phyloP scores from a whole-genome alignment of 2,329 filamentous ascomycete species.

The Zalaria obscura region DNA sequence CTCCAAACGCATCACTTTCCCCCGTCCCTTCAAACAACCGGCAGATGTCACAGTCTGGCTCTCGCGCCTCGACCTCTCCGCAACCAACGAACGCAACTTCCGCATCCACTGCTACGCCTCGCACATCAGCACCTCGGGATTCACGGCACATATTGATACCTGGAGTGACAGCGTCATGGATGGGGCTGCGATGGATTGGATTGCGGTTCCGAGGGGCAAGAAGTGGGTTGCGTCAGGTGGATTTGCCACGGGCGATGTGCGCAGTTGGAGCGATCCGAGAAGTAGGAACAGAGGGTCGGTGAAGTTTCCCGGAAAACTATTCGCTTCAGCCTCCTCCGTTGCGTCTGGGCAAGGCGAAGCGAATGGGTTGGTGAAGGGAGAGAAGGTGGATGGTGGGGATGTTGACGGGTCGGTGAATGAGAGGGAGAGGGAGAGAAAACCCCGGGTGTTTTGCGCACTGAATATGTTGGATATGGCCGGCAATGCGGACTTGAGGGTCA shows the following conservation, averaged over 20 bases:
- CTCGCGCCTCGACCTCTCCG: constrained; percentile 13
- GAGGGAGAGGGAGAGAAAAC: constrained; percentile 1
- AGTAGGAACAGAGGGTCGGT: constrained; percentile 8
- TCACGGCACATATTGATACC: constrained; percentile 15
- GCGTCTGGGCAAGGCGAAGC: no score
- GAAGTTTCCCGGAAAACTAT: constrained; percentile 10
- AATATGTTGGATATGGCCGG: constrained; percentile 16
- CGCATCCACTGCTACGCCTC: constrained; percentile 12
- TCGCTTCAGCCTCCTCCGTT: neutral
- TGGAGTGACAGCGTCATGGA: constrained; percentile 14
- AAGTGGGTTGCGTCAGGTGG: constrained; percentile 12
- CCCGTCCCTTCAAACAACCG: constrained; percentile 8
- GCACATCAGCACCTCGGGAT: constrained; percentile 9
- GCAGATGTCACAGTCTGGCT: constrained; percentile 15
- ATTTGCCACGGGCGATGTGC: constrained; percentile 13
- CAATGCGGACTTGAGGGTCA: constrained; percentile 13
- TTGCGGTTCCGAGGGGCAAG: constrained; percentile 15
- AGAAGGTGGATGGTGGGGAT: no score
- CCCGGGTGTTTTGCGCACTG: constrained; percentile 14
- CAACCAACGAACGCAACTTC: constrained; percentile 9
- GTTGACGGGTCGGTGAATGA: no score
- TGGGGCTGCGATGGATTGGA: constrained; percentile 16
- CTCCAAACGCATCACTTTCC: constrained; percentile 10
- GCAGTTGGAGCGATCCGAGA: constrained; percentile 9
- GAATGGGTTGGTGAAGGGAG: neutral